Evolutionary conservation across 2,329 filamentous ascomycete species (phyloP), one percentile per base, ranked within the genome.

Genomic region (Tolypocladium capitatum): DNA sequence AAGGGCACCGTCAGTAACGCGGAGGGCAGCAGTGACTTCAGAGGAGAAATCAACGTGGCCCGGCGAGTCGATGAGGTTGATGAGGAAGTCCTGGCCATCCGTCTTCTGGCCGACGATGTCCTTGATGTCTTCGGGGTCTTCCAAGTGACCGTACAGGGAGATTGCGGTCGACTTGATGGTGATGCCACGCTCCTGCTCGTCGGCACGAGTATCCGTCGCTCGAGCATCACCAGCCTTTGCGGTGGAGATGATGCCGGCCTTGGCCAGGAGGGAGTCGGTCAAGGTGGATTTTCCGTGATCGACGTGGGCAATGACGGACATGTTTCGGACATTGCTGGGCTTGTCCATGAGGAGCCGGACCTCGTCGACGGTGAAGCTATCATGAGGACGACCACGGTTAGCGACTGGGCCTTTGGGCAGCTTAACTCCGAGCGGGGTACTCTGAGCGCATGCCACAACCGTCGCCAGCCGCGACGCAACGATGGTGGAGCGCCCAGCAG

Each of bases 11-110:
- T 98, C 92, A 62, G 92, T 98, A 75, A 98, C 92, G 88, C 92
- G 92, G 67, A 98, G 91, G 69, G 92, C 92, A 69, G 92, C 92
- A 68, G 92, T 98, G 69, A 98, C 92, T 71, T 98, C 92, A 58
- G 92, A 98, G 38, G 92, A 98, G 84, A 98, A 98, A 77, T 98
- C 92, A 77, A 98, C 92, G 91, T 98, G 92, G 81, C 92, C 92
- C 55, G 92, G 92, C 52, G 92, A 98, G 75, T 98, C 92, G 71
- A 98, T 98, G 74, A 98, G 81, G 84, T 98, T 98, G 84, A 98
- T 94, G 79, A 98, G 80, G 85, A 98, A 98, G 70, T 95, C 88
- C 71, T 84, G 85, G 72, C 92, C 92, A 55, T 89, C 80, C 60
- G 87, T 86, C 75, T 87, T 84, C 73, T 89, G 80, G 69, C 83